phyloP scores from a whole-genome alignment of 176 grass and related monocot genomes.

The Aegilops speltoides region DNA sequence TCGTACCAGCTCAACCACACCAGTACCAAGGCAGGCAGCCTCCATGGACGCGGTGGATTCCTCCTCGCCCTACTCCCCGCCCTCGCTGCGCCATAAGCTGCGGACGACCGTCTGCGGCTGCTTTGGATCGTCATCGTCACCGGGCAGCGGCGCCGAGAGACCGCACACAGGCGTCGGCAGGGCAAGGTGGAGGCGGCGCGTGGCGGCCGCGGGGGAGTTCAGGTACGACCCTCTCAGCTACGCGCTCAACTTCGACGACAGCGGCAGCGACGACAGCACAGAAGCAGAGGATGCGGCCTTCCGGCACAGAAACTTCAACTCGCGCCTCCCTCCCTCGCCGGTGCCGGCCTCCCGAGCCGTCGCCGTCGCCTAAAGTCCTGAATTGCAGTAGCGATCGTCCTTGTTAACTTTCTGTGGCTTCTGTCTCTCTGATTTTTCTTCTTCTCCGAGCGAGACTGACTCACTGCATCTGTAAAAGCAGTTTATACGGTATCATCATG shows the following conservation, averaged over 20 bases:
- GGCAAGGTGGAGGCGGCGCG: constrained; percentile 26
- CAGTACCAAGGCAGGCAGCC: too few relatives aligned
- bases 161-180: not conserved
- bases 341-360: too few relatives aligned
- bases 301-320: too few relatives aligned
- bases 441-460: too few relatives aligned
- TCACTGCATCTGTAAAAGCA: too few relatives aligned
- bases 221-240: constrained; percentile 83
- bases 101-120: constrained; percentile 68
- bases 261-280: too few relatives aligned
- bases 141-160: not conserved
- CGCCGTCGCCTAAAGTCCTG: not conserved
- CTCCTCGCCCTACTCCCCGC: constrained; percentile 21
- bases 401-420: too few relatives aligned
- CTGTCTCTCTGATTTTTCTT: too few relatives aligned
- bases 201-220: not conserved
- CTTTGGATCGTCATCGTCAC: constrained; percentile 36
- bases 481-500: not conserved
- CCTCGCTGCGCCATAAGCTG: constrained; percentile 47
- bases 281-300: too few relatives aligned
- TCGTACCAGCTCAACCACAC: too few relatives aligned
- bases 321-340: too few relatives aligned
- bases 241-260: constrained; percentile 82
- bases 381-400: too few relatives aligned
- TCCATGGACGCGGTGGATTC: constrained; percentile 31